Percentiles rank a stretch among this genome's conserved stretches.
phyloP scores from a whole-genome alignment of 192 early-diverging fungal genomes.

The Anaeromyces robustus region DNA sequence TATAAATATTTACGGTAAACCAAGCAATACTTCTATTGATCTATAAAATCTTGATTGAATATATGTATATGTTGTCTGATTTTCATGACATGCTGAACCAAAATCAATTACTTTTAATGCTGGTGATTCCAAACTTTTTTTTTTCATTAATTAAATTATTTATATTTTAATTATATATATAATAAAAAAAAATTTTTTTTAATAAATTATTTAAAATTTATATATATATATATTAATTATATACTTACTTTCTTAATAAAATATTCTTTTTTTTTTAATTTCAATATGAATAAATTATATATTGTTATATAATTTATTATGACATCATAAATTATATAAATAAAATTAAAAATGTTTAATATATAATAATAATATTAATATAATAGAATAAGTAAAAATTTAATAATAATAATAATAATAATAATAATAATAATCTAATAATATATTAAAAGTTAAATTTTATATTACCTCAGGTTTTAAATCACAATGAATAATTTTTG shows the following conservation, averaged over 20 bases:
- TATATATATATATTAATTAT: background rate
- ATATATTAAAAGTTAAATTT: too few species aligned
- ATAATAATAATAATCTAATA: too few species aligned
- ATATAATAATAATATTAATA: too few species aligned
- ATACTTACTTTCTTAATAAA: conserved; percentile 62
- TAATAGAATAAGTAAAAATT: too few species aligned
- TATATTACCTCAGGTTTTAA: conserved; percentile 85
- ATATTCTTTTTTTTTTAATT: conserved; percentile 41
- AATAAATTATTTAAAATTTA: too few species aligned
- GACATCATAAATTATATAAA: too few species aligned
- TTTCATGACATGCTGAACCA: conserved; percentile 92
- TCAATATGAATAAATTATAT: background rate
- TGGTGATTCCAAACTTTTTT: conserved; percentile 62
- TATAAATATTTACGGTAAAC: conserved; percentile 41
- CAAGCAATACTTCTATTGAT: conserved; percentile 87
- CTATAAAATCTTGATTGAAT: conserved; percentile 97
- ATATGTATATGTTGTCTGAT: conserved; percentile 90
- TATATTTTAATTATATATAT: too few species aligned
- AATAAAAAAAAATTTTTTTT: too few species aligned
- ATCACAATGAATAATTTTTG: conserved; percentile 92
- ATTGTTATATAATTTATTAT: too few species aligned
- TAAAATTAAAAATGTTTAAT: too few species aligned
- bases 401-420: too few species aligned
- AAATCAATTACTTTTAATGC: conserved; percentile 97
- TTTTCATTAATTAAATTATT: too few species aligned